phyloP scores from a whole-genome alignment of 805 yeast species.

The Candida coleopterorum region DNA sequence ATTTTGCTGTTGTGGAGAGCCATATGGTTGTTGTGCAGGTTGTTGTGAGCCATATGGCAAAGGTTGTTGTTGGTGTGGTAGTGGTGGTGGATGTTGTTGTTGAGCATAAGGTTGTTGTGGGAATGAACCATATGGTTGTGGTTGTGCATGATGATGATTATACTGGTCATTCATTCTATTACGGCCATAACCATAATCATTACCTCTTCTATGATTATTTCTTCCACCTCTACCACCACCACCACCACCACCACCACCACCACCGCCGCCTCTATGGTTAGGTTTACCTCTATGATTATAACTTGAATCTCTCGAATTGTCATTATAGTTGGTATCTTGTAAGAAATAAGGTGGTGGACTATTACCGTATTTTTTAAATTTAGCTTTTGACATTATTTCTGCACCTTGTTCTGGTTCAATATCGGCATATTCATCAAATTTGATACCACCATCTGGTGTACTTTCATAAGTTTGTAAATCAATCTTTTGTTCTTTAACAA shows the following conservation, averaged over 20 bases:
- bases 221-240: constrained; percentile 12
- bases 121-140: constrained; percentile 11
- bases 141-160: constrained; percentile 11
- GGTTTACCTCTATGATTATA: constrained; percentile 4
- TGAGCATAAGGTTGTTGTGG: constrained; percentile 11
- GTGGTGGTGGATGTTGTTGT: constrained; percentile 6
- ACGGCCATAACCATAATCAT: constrained; percentile 10
- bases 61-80: constrained; percentile 6
- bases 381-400: constrained; percentile 47
- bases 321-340: constrained; percentile 10
- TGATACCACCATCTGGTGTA: constrained; percentile 65
- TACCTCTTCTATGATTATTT: constrained; percentile 11
- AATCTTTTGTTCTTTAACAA: constrained; percentile 52
- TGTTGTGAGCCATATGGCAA: constrained; percentile 9
- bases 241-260: constrained; percentile 12
- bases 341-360: constrained; percentile 14
- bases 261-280: constrained; percentile 10
- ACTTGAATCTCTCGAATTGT: constrained; percentile 8
- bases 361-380: constrained; percentile 21
- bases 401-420: constrained; percentile 66
- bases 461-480: constrained; percentile 72
- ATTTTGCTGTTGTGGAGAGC: constrained; percentile 8
- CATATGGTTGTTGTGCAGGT: constrained; percentile 8
- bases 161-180: constrained; percentile 3
- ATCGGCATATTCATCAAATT: constrained; percentile 77